Evolutionary conservation across 2,329 filamentous ascomycete species (phyloP), one percentile per base, ranked within the genome.

Genomic region (Alternaria triticina): DNA sequence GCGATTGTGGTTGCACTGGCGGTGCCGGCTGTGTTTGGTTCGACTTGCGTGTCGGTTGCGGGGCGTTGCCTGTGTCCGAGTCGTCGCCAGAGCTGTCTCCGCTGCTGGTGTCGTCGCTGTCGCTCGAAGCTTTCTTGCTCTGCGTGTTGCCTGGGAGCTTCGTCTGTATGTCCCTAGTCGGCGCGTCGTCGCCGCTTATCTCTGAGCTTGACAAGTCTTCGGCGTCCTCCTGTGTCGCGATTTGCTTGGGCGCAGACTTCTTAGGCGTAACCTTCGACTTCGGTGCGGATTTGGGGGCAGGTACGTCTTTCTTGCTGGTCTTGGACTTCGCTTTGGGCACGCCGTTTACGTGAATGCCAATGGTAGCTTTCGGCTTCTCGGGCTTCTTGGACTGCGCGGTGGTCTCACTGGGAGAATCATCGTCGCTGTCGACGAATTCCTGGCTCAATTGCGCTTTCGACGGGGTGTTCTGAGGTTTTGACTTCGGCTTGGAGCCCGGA

Each of bases 51-150:
- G 65, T 57, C 22, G 71, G 57, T 61, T 70, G 61, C 67, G 66
- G 47, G 47, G 58, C 58, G 11, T 65, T 70, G 45, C 78, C 75
- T 12, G 75, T 74, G 17, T 82, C 75, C 20, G 79, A 79, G 20
- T 78, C 77, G 28, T 82, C 80, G 56, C 78, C 81, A 20, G 77
- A 77, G 67, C 74, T 70, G 27, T 73, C 74, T 15, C 71, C 73
- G 54, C 63, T 68, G 61, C 65, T 72, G 23, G 59, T 63, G 60
- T 65, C 70, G 20, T 61, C 52, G 55, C 66, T 72, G n/a, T 59
- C 57, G 56, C 64, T 69, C 15, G 59, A 65, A 30, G 55, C 61
- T 40, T 55, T 28, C 59, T 67, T 67, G 49, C 57, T 65, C 40
- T 59, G 65, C 45, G 61, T 59, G 28, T 67, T 65, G 12, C 65